A percentile compares a stretch with the other conserved stretches of the same genome.
These are phyloP conservation scores for Zarea fungicola DNA, from an alignment of 2,329 filamentous ascomycete genomes.

Conservation along the genomic window DNA sequence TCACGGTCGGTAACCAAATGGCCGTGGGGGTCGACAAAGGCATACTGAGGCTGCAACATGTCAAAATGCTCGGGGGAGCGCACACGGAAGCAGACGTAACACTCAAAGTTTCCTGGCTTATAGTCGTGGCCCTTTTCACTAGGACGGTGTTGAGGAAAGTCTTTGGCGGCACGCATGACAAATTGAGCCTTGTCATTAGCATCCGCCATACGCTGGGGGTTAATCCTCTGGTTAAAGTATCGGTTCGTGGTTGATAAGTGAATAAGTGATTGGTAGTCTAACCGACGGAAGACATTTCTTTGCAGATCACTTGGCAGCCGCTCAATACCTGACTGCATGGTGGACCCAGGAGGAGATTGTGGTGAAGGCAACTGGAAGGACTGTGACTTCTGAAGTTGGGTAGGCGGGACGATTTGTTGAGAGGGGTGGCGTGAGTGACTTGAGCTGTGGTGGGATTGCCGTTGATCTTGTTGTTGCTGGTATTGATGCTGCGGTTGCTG, in stretches of 20 bases:
- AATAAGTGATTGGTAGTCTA: constrained; percentile 39
- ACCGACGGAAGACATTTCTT: constrained; percentile 26
- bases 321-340: constrained; percentile 26
- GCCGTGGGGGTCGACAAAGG: constrained; percentile 28
- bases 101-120: constrained; percentile 37
- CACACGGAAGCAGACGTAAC: constrained; percentile 38
- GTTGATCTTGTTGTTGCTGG: neutral
- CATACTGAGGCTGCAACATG: constrained; percentile 28
- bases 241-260: constrained; percentile 32
- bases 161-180: constrained; percentile 36
- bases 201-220: constrained; percentile 31
- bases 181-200: constrained; percentile 33
- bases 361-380: constrained; percentile 14
- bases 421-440: constrained; percentile 1
- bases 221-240: constrained; percentile 28
- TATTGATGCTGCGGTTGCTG: neutral
- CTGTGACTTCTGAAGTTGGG: constrained; percentile 12
- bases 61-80: constrained; percentile 35
- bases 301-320: constrained; percentile 30
- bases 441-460: neutral
- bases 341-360: constrained; percentile 5
- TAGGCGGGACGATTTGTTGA: constrained; percentile 9
- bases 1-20: constrained; percentile 26
- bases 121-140: constrained; percentile 32
- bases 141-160: constrained; percentile 36